Evolutionary conservation across 306 rosid species (phyloP).

Genomic region (Castanopsis chinensis): DNA sequence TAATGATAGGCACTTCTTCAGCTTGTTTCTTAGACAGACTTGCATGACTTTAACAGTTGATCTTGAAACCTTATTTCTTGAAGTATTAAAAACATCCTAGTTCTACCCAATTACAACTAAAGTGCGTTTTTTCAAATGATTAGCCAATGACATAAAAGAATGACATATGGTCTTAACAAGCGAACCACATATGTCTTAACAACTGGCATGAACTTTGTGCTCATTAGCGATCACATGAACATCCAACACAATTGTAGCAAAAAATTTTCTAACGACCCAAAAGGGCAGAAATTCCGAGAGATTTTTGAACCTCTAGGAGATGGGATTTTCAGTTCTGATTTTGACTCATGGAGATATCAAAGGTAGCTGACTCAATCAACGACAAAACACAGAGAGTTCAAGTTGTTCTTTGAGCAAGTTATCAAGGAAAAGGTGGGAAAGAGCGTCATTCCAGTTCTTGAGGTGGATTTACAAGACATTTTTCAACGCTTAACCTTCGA

Average conservation of each 20-base stretch:
- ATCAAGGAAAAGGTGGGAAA: not conserved
- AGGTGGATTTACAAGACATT: conserved; percentile 33
- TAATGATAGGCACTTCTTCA: no score
- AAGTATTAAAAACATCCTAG: no score
- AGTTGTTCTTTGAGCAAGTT: not conserved
- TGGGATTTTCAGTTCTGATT: conserved; percentile 32
- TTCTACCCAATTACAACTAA: no score
- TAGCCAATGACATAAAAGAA: no score
- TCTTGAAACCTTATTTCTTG: no score
- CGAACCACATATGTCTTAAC: no score
- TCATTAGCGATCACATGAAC: conserved; percentile 23
- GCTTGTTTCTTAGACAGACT: no score
- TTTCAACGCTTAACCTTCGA: conserved; percentile 27
- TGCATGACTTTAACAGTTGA: no score
- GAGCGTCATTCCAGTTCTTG: conserved; percentile 26
- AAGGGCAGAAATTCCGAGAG: conserved; percentile 24
- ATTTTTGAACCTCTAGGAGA: conserved; percentile 36
- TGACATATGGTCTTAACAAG: no score
- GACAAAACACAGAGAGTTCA: not conserved
- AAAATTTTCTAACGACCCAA: conserved; percentile 19
- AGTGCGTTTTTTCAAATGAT: no score
- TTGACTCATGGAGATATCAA: conserved; percentile 17
- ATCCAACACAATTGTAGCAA: conserved; percentile 21
- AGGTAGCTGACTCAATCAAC: conserved; percentile 14
- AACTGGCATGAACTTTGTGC: not conserved